Conservation (phyloP, 441 rosid genomes). For the Sinapis alba region DNA sequence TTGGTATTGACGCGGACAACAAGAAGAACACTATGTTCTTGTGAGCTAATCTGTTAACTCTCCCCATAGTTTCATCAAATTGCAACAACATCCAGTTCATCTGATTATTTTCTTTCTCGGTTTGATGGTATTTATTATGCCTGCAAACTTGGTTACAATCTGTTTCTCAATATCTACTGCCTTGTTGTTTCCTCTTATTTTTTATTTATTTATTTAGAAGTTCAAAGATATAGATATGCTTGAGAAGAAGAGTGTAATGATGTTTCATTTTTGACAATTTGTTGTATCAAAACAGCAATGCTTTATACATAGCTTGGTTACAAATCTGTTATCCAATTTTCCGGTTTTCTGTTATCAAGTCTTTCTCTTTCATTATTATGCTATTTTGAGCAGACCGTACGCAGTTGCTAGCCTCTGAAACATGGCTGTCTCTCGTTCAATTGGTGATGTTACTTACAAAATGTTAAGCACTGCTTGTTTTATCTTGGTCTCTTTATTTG, state of each 20-base stretch:
- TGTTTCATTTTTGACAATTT: neutral
- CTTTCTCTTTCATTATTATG: neutral
- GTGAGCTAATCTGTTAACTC: neutral
- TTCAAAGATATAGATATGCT: neutral
- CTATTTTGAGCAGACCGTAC: neutral
- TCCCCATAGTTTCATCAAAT: neutral
- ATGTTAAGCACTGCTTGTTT: neutral
- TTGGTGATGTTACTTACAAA: too few species aligned
- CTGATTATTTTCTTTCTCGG: neutral
- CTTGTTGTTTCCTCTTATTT: neutral
- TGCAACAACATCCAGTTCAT: neutral
- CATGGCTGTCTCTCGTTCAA: too few species aligned
- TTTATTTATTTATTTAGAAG: neutral
- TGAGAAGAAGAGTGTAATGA: neutral
- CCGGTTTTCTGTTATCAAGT: neutral
- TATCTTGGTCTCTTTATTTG: neutral
- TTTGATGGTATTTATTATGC: neutral
- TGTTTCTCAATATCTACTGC: neutral
- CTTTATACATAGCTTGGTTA: neutral
- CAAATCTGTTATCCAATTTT: too few species aligned
- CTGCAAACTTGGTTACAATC: too few species aligned
- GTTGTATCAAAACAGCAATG: neutral
- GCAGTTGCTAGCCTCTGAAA: neutral
- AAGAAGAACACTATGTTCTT: neutral
- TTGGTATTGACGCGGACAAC: neutral